Conservation (phyloP, 768 basidiomycete genomes). For the Leucogyrophana mollusca region DNA sequence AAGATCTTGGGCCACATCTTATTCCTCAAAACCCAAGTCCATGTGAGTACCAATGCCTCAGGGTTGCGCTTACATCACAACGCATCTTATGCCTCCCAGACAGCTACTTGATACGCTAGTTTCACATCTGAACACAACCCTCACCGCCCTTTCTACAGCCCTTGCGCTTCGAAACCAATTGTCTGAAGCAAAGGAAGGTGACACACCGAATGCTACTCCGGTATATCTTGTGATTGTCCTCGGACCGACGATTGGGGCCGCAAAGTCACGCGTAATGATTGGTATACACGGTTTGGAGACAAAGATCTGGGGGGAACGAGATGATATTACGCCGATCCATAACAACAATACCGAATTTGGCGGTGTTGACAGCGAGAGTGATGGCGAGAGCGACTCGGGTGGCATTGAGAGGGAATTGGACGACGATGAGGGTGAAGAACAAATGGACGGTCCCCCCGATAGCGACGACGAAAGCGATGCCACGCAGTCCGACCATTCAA, state of each 20-base stretch:
- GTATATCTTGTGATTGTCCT: constrained; percentile 59
- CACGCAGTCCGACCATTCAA: too few species aligned
- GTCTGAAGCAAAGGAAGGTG: constrained; percentile 1
- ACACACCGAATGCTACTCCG: too few species aligned
- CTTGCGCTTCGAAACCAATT: constrained; percentile 40
- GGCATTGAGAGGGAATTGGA: constrained; percentile 3
- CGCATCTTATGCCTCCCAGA: not conserved
- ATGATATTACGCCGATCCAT: constrained; percentile 2
- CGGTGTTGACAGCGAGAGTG: not conserved
- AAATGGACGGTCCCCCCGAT: not conserved
- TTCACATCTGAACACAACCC: constrained; percentile 75
- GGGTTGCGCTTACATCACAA: not conserved
- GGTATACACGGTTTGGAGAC: constrained; percentile 65
- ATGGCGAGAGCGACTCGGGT: constrained; percentile 5
- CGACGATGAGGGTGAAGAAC: constrained; percentile 10
- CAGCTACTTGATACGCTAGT: constrained; percentile 64
- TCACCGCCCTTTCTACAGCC: constrained; percentile 68
- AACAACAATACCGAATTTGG: not conserved
- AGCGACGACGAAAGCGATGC: constrained; percentile 7
- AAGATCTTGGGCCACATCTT: constrained; percentile 71
- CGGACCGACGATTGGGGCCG: constrained; percentile 61
- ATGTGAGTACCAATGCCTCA: constrained; percentile 47
- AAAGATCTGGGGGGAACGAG: constrained; percentile 29
- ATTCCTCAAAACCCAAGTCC: constrained; percentile 77
- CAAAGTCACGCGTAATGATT: constrained; percentile 60